Evolutionary conservation across 495 filamentous ascomycete genomes (phyloP), one percentile per base, ranked within the genome.

Genomic region (Penicillium arizonense): DNA sequence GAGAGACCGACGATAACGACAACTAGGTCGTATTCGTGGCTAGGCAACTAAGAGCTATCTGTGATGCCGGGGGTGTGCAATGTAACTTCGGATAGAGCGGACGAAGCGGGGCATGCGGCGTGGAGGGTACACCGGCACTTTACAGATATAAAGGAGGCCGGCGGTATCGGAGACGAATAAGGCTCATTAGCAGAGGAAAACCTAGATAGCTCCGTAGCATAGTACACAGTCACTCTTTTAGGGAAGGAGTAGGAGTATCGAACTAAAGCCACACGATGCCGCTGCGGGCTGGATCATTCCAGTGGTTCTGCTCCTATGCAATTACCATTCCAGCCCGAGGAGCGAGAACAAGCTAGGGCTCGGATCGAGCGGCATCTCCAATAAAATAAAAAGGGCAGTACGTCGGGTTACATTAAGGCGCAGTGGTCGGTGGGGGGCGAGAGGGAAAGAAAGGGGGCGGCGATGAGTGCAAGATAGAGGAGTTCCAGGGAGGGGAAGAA

Each of bases 311-410:
- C 47, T 51, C 47, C 57, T 55, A 47, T 21, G 52, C 47, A 28
- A 55, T 10, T 59, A 18, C 12, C 35, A 57, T 47, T 51, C 43
- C 51, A 59, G 50, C 43, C 20, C 34, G 38, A 38, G 45, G 42
- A 30, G 52, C 43, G 42, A 59, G 46, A 52, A 59, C 47, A 28
- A 59, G 47, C 47, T 47, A 28, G 45, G 47, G 6, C 26, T 55
- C 47, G 43, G 47, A 59, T 59, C 36, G 57, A 55, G 57, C 57
- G 57, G 57, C 47, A 55, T 55, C 52, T 56, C 52, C 43, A 26
- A 14, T 55, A 43, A 56, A 55, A 55, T 59, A 46, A 59, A 59
- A 55, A 47, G 57, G 57, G 52, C 39, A 59, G 57, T 59, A 47
- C 54, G 33, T 55, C 42, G 54, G 54, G 47, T 40, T 57, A 46